Base-by-base conservation (phyloP, 2,329 filamentous ascomycete genomes). In the Capronia coronata region DNA sequence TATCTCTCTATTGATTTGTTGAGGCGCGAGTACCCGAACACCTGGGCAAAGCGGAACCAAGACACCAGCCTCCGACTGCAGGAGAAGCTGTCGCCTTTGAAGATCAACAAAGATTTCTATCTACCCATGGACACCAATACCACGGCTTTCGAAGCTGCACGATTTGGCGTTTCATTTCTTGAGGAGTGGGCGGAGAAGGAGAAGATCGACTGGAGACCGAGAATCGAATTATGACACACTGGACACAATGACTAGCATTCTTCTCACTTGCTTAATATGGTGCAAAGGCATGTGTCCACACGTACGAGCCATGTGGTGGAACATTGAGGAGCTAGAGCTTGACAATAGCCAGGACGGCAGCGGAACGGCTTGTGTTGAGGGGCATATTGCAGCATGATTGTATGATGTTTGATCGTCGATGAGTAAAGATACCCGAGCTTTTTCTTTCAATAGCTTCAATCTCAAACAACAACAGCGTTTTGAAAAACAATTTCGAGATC, bases 141-240 rank as follows among this genome's bases (percentile, higher is more conserved):
- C 11, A 67, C 64, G 1, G 66, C 68, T 9, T 63, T 71, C 16
- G 73, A 76, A 53, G 69, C 69, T 8, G 68, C 72, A 8, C 64
- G 68, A 3, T 74, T 74, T 56, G 69, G 68, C 7, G 64, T 65
- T 55, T 61, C 62, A n/a, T 62, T 75, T 35, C 56, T 77, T 51
- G 64, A 63, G 14, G 70, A 74, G 51, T 77, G 71, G 69, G 69
- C 68, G 40, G 61, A 63, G 45, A 71, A 67, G 47, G 70, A 76
- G 62, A 66, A 64, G 11, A 62, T 75, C 13, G 64, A 68, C 8
- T 75, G 69, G 71, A 64, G 65, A 49, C 65, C 65, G 38, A 66
- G 65, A 39, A 62, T 72, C 46, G 64, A 61, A 51, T 59, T 72
- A 57, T 72, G 61, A 65, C 10, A 19, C 19, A 21, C 4, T 39